These are phyloP conservation scores for Trichopus zeylanicus DNA, from an alignment of 116 monocot species.

Conservation along the genomic window DNA sequence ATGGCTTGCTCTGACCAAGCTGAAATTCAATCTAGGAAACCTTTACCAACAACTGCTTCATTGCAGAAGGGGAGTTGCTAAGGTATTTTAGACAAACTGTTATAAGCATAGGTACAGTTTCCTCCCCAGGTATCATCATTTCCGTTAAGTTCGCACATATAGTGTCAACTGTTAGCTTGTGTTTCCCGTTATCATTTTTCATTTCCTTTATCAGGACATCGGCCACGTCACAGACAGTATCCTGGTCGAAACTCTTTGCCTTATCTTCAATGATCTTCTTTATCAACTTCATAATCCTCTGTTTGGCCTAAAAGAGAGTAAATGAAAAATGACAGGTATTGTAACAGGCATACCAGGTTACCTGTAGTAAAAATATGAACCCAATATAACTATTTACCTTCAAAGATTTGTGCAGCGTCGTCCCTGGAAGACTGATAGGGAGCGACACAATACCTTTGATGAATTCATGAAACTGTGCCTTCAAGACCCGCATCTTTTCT, in stretches of 20 bases:
- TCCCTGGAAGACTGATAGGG: conserved; percentile 35
- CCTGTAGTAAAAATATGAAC: too few species aligned
- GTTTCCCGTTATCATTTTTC: neutral
- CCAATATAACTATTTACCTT: conserved; percentile 25
- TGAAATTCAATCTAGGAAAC: neutral
- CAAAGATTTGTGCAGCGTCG: conserved; percentile 25
- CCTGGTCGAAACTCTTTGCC: neutral
- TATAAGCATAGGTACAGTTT: conserved; percentile 34
- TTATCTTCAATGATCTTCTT: conserved; percentile 24
- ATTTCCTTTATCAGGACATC: conserved; percentile 32
- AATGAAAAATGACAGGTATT: too few species aligned
- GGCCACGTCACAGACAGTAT: conserved; percentile 11
- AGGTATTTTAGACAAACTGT: conserved; percentile 36
- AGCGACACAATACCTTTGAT: conserved; percentile 24
- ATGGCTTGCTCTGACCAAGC: too few species aligned
- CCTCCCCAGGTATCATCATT: conserved; percentile 42
- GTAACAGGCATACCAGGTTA: too few species aligned
- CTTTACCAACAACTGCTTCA: conserved; percentile 27
- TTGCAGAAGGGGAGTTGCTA: conserved; percentile 26
- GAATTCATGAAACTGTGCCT: conserved; percentile 18
- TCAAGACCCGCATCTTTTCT: conserved; percentile 16
- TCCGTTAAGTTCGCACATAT: conserved; percentile 28
- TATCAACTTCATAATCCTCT: conserved; percentile 16
- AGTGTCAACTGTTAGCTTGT: conserved; percentile 11
- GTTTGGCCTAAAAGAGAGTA: conserved; percentile 17